Percentiles rank a stretch among this genome's conserved stretches.
These are phyloP conservation scores for Parasitella parasitica DNA, from an alignment of 371 early-diverging fungal genomes.

Conservation along the genomic window DNA sequence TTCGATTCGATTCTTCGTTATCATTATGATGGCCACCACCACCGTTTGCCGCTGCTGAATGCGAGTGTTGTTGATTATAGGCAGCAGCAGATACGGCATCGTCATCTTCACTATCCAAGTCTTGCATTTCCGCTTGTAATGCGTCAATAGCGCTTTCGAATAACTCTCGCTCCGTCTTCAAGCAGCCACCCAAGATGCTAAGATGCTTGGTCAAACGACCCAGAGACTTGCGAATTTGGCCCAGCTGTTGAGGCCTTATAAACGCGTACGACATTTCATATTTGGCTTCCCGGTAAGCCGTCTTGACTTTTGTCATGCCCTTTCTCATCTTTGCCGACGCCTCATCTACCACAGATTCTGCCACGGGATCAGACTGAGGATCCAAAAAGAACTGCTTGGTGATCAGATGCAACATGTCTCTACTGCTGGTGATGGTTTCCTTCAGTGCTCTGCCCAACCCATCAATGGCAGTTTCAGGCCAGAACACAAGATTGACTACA, in stretches of 20 bases:
- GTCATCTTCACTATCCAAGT: conserved; percentile 16
- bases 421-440: conserved; percentile 42
- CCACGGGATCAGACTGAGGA: conserved; percentile 30
- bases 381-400: conserved; percentile 50
- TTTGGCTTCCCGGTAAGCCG: conserved; percentile 49
- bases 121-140: conserved; percentile 17
- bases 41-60: neutral
- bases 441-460: conserved; percentile 48
- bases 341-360: conserved; percentile 33
- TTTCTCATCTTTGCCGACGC: conserved; percentile 36
- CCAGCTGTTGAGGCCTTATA: conserved; percentile 40
- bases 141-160: conserved; percentile 45
- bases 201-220: conserved; percentile 45
- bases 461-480: conserved; percentile 55
- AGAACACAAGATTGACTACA: conserved; percentile 40
- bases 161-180: conserved; percentile 43
- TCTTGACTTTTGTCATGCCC: conserved; percentile 46
- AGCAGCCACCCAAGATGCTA: conserved; percentile 41
- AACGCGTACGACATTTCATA: conserved; percentile 49
- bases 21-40: neutral
- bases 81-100: conserved; percentile 9
- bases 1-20: conserved; percentile 1
- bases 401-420: conserved; percentile 45
- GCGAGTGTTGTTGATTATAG: conserved; percentile 1
- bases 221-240: conserved; percentile 36